Conservation (phyloP, 176 grass and related monocot species). For the Carex parvula region DNA sequence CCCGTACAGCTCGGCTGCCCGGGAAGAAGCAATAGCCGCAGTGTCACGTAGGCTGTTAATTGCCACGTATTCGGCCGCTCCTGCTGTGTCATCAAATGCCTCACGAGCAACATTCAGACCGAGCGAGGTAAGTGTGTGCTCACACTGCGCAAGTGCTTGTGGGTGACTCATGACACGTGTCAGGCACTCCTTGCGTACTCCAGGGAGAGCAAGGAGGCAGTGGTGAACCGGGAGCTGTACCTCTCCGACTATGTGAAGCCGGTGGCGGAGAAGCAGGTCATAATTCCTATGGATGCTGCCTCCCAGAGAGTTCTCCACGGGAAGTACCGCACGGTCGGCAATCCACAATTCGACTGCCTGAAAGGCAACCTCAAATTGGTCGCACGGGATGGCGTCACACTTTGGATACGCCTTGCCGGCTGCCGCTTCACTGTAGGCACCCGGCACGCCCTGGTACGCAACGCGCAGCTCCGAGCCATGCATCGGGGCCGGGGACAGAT, state of each 20-base stretch:
- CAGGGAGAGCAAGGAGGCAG: slow-evolving; percentile 84
- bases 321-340: slow-evolving; percentile 87
- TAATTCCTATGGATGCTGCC: slow-evolving; percentile 99
- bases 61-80: slow-evolving; percentile 68
- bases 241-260: slow-evolving; percentile 94
- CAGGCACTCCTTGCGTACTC: slow-evolving; percentile 76
- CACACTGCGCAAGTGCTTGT: slow-evolving; percentile 92
- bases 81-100: slow-evolving; percentile 94
- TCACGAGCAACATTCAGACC: slow-evolving; percentile 94
- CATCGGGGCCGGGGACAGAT: slow-evolving; percentile 81
- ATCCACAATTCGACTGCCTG: slow-evolving; percentile 91
- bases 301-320: slow-evolving; percentile 88
- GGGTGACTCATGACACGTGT: slow-evolving; percentile 93
- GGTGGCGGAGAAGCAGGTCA: slow-evolving; percentile 90
- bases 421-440: slow-evolving; percentile 93
- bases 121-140: slow-evolving; percentile 75
- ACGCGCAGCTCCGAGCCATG: slow-evolving; percentile 82
- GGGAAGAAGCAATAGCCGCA: slow-evolving; percentile 77
- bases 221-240: slow-evolving; percentile 95
- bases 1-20: slow-evolving; percentile 80
- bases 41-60: slow-evolving; percentile 72
- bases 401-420: slow-evolving; percentile 82
- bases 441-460: slow-evolving; percentile 87
- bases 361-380: slow-evolving; percentile 98
- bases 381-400: slow-evolving; percentile 81